Conservation (phyloP, 2,329 filamentous ascomycete species). For the Xylariaceae sp. region DNA sequence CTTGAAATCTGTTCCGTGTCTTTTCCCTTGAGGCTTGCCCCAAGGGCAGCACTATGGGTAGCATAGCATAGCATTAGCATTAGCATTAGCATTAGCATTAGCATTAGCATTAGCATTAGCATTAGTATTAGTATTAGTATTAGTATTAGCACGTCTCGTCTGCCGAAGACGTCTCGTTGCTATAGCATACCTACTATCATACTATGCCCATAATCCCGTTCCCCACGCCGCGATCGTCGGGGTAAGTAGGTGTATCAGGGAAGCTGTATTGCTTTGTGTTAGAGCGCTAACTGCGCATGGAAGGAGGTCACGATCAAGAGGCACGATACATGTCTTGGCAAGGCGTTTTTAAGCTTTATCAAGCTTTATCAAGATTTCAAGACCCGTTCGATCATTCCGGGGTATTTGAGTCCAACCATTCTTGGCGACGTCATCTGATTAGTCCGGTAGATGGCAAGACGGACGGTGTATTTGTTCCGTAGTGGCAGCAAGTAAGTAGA, state of each 20-base stretch:
- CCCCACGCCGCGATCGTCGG: not conserved
- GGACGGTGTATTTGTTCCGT: slow-evolving; percentile 10
- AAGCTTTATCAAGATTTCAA: slow-evolving; percentile 13
- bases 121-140: too few relatives aligned
- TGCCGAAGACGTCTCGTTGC: too few relatives aligned
- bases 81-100: too few relatives aligned
- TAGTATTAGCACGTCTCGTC: too few relatives aligned
- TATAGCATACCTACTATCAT: not conserved
- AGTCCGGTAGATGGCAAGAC: slow-evolving; percentile 12
- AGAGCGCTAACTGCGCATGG: slow-evolving; percentile 14
- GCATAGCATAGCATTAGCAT: too few relatives aligned
- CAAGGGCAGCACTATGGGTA: too few relatives aligned
- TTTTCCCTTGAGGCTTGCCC: too few relatives aligned
- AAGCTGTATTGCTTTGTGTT: not conserved
- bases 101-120: too few relatives aligned
- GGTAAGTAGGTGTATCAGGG: not conserved
- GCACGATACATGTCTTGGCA: slow-evolving; percentile 12
- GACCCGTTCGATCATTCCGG: slow-evolving; percentile 3
- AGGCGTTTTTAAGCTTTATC: slow-evolving; percentile 3
- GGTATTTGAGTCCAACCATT: slow-evolving; percentile 2
- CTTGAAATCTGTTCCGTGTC: too few relatives aligned
- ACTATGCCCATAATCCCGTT: not conserved
- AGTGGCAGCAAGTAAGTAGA: not conserved
- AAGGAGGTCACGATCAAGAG: slow-evolving; percentile 10
- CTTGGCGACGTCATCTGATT: slow-evolving; percentile 15